Base-by-base conservation (phyloP, 306 rosid genomes). In the Mucuna pruriens region DNA sequence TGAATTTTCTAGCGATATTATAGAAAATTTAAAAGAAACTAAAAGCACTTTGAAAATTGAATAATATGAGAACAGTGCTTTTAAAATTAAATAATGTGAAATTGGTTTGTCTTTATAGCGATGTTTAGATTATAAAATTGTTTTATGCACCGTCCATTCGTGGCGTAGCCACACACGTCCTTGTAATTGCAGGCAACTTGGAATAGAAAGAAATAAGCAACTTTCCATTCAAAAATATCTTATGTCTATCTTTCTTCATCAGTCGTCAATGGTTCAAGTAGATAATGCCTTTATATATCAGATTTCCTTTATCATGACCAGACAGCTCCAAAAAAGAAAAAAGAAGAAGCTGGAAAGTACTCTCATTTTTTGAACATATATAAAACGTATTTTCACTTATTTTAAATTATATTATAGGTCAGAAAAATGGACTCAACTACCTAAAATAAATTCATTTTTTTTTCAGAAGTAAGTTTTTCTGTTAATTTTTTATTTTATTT, bases 111-210 rank as follows among this genome's bases (percentile, higher is more conserved):
- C 63, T 46, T 22, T 40, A 17, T 17, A 31, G 62, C 23, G 13
- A 29, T 5, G 9, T 62, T 45, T 31, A 33, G 0, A 12, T 29
- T 11, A 8, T 15, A 78, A 44, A 67, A 36, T 8, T 67, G 60
- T 26, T 78, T 52, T 40, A 52, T 54, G 69, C 44, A 7, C 82
- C 82, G 82, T 54, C 82, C 76, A 67, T 6, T 7, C 0, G 5
- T 23, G 69, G 29, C 23, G 26, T 64, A 38, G 46, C 82, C 82
- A 54, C 46, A 68, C 1, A 78, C 76, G 76, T 78, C 82, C 34
- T 57, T 78, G 19, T 78, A 78, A 38, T 23, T 7, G 67, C 0
- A 25, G 23, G 4, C 82, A 67, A 78, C 46, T 38, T 68, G 82
- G 4, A 2, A 25, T 67, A 29, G 11, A 78, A 52, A 65, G 67